A percentile compares a stretch with the other conserved stretches of the same genome.
These are phyloP conservation scores for Kuraishia piskuri DNA, from an alignment of 805 yeast genomes.

Conservation along the genomic window DNA sequence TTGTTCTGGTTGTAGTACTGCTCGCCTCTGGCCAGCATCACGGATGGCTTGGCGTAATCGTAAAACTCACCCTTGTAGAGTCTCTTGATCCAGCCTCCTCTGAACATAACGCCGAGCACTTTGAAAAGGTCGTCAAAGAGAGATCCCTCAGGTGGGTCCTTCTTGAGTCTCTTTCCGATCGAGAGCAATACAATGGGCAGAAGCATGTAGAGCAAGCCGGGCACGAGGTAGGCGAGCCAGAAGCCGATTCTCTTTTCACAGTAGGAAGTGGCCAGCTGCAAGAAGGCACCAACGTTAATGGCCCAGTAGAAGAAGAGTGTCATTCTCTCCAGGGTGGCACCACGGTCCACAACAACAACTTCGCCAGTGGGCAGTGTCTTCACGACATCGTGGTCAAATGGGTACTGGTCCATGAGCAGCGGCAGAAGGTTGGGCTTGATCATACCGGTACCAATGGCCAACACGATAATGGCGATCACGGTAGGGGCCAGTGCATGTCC, in stretches of 20 bases:
- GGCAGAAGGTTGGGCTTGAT: conserved; percentile 47
- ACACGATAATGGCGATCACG: conserved; percentile 28
- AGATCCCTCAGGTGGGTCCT: conserved; percentile 34
- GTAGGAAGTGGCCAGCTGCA: conserved; percentile 42
- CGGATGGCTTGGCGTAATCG: conserved; percentile 30
- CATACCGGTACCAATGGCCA: conserved; percentile 41
- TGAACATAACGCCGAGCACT: conserved; percentile 31
- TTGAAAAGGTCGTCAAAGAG: conserved; percentile 33
- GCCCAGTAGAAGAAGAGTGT: conserved; percentile 44
- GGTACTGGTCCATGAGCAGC: conserved; percentile 50
- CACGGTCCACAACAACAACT: conserved; percentile 48
- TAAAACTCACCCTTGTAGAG: conserved; percentile 9
- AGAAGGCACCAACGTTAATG: conserved; percentile 47
- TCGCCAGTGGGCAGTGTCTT: conserved; percentile 53
- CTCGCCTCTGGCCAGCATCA: conserved; percentile 35
- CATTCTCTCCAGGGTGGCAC: conserved; percentile 28
- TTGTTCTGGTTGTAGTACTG: conserved; percentile 21
- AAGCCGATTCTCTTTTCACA: conserved; percentile 43
- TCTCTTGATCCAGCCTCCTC: conserved; percentile 35
- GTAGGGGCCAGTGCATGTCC: conserved; percentile 34
- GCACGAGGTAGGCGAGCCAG: conserved; percentile 47
- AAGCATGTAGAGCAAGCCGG: conserved; percentile 46
- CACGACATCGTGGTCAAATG: conserved; percentile 51
- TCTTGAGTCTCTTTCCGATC: conserved; percentile 16
- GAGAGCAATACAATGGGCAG: conserved; percentile 38